Evolutionary conservation across 129 eudicot genomes (phyloP), one percentile per base, ranked within the genome.

Genomic region (Lonicera japonica): DNA sequence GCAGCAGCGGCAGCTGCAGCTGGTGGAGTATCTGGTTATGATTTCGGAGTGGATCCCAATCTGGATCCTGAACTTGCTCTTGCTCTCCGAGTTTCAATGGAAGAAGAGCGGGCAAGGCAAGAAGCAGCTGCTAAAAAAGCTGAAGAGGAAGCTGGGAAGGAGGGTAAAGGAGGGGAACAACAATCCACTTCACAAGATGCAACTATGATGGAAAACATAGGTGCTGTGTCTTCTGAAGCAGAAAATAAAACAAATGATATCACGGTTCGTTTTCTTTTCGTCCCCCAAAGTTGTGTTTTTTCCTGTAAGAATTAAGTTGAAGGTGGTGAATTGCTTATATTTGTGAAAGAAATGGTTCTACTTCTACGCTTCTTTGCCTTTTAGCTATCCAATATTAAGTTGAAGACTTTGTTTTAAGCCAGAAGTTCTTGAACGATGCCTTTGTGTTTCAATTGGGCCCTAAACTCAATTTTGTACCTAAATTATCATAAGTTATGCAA

Each of bases 101-200:
- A 94, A 53, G 99, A 94, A 66, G 99, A 88, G 78, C 85, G 99
- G 76, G 99, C 96, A 18, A 83, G 99, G 59, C 99, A 85, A 76
- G 99, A 88, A 79, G 96, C 95, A 21, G 96, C 96, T 68, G 99
- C 99, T 1, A 94, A 94, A 67, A 88, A 78, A 73, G 96, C 99
- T 74, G 94, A 95, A 29, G 96, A 88, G 60, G 98, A 84, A 58
- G 77, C 90, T 61, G 61, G 78, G 50, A 4, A 43, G 50, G 14
- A 43, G 50, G 50, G 8, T 43, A 43, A 43, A 25, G 74, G 70
- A 63, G 88, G 79, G 73, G 85, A 80, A 67, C 92, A 83, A n/a
- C 80, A 63, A 39, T 87, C 98, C 25, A 76, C 80, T 50, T 82
- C 95, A 57, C 91, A 87, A 71, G 99, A 92, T 76, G 96, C 80